Percentiles rank a stretch among this genome's conserved stretches.
Conservation (phyloP, 306 rosid genomes). For the Rosa rugosa region DNA sequence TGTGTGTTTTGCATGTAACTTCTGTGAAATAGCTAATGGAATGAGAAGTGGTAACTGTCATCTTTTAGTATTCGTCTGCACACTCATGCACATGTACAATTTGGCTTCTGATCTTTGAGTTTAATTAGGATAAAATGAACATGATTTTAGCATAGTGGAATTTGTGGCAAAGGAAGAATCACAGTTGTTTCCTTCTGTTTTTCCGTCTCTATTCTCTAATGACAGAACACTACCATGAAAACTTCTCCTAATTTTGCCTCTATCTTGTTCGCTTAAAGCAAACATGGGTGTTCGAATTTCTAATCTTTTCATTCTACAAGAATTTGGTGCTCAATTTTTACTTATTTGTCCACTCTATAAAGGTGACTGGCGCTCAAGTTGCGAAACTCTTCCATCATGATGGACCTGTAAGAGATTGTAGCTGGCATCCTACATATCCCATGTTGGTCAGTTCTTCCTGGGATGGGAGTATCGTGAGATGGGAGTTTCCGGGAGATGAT, state of each 20-base stretch:
- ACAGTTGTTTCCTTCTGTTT: not conserved
- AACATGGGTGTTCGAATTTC: not conserved
- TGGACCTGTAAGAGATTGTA: conserved; percentile 87
- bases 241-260: not conserved
- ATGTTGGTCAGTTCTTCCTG: conserved; percentile 91
- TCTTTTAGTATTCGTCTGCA: not conserved
- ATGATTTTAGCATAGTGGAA: not conserved
- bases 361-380: conserved; percentile 85
- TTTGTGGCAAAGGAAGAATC: conserved; percentile 1
- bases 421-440: conserved; percentile 87
- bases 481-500: conserved; percentile 68
- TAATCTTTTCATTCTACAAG: not conserved
- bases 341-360: conserved; percentile 16
- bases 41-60: not conserved
- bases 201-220: not conserved
- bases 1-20: not conserved
- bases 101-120: not conserved
- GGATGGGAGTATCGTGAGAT: conserved; percentile 87
- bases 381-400: conserved; percentile 82
- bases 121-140: not conserved
- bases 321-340: not conserved
- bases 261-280: not conserved
- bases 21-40: not conserved
- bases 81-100: not conserved
- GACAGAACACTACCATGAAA: not conserved